A percentile compares a stretch with the other conserved stretches of the same genome.
These are phyloP conservation scores for Saprolegnia diclina DNA, from an alignment of 352 stramenopile genomes.

Conservation along the genomic window DNA sequence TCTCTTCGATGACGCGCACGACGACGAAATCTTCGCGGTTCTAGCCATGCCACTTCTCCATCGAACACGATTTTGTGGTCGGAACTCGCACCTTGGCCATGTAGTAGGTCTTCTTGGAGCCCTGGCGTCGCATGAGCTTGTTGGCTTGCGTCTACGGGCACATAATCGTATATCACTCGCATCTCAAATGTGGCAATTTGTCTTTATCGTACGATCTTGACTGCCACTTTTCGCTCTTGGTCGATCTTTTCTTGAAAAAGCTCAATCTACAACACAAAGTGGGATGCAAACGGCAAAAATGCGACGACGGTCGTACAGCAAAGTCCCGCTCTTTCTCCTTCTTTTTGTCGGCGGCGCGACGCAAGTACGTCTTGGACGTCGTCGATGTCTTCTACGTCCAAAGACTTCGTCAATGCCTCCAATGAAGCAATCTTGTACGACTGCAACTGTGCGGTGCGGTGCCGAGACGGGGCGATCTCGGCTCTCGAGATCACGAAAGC, in stretches of 20 bases:
- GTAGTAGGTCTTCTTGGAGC: constrained; percentile 1
- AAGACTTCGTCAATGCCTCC: not conserved
- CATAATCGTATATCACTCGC: too few species aligned
- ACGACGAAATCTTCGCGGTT: constrained; percentile 12
- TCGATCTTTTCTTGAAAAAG: constrained; percentile 20
- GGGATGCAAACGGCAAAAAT: not conserved
- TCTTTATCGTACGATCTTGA: constrained; percentile 15
- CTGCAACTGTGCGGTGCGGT: not conserved
- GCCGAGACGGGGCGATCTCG: not conserved
- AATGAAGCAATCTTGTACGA: not conserved
- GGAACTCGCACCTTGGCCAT: not conserved
- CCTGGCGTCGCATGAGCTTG: constrained; percentile 23
- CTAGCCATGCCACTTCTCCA: not conserved
- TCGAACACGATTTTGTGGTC: not conserved
- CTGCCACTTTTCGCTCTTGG: constrained; percentile 8
- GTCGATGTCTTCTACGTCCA: not conserved
- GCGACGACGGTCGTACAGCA: not conserved
- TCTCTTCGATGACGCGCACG: constrained; percentile 8
- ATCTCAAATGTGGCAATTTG: too few species aligned
- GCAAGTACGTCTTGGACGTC: constrained; percentile 14
- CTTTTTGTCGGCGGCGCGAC: not conserved
- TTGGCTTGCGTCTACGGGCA: constrained; percentile 1
- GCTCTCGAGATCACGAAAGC: not conserved
- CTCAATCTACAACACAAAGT: not conserved
- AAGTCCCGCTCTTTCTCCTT: constrained; percentile 1